These are phyloP conservation scores for Daldinia decipiens DNA, from an alignment of 495 filamentous ascomycete species.

Conservation along the genomic window DNA sequence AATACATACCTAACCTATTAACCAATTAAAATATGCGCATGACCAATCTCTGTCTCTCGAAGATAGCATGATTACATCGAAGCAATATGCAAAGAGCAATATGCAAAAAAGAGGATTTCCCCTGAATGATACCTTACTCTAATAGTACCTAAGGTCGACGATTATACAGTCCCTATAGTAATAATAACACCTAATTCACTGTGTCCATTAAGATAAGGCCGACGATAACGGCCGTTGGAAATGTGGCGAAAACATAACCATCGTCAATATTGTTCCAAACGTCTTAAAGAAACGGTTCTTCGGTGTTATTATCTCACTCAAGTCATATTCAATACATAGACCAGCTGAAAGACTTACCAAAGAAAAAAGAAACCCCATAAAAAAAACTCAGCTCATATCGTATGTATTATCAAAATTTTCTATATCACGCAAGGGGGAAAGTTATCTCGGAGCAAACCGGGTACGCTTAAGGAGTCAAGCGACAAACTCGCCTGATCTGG, in stretches of 20 bases:
- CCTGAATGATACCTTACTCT: neutral
- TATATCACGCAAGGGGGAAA: constrained; percentile 12
- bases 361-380: neutral
- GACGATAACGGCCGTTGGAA: constrained; percentile 10
- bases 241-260: constrained; percentile 24
- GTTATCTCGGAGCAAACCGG: constrained; percentile 40
- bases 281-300: neutral
- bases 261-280: constrained; percentile 9
- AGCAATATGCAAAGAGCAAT: neutral
- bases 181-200: constrained; percentile 11
- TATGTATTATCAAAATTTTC: constrained; percentile 13
- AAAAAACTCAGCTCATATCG: constrained; percentile 12
- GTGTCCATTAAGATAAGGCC: constrained; percentile 14
- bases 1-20: too few relatives aligned
- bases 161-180: constrained; percentile 15
- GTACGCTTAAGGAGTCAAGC: constrained; percentile 10
- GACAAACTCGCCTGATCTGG: constrained; percentile 39
- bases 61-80: neutral
- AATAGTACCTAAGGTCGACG: neutral
- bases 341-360: neutral
- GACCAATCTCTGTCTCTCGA: neutral
- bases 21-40: neutral
- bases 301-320: neutral
- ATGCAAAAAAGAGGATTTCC: neutral
- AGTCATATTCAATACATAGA: neutral